Evolutionary conservation across 805 yeast species (phyloP), one percentile per base, ranked within the genome.

Genomic region (Candida boleticola): DNA sequence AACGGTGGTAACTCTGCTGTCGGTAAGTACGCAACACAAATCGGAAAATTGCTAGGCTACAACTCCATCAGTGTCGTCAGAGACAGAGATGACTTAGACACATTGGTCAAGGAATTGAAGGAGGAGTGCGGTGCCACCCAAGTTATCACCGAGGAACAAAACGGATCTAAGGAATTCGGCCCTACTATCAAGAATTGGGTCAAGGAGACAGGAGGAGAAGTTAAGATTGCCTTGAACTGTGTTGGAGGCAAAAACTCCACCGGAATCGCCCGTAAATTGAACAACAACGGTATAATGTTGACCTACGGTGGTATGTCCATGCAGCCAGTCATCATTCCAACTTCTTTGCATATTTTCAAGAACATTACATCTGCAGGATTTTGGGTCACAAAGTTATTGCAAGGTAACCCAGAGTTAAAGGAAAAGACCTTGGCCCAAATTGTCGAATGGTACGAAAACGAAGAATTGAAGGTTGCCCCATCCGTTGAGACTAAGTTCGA

Each of bases 231-330:
- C 1, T 70, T 93, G 50, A 93, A 93, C 65, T 87, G 96, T 55
- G 92, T 95, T 27, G 97, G 99, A 41, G 99, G 99, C 26, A 77
- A 84, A 46, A 83, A 89, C 29, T 79, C 89, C 17, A 74, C 95
- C 0, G 83, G 83, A 32, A 73, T 93, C 52, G 92, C 96, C 7
- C 76, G 97, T 51, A 92, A 89, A 60, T 73, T 93, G 42, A 81
- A 80, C 29, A 66, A 71, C 13, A 80, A 86, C 52, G 96, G 93
- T 1, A 76, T 82, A 37, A 68, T 93, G 72, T 79, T 89, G 52
- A 89, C 98, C 1, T 93, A 93, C 58, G 99, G 99, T 26, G 98
- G 96, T 29, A 93, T 93, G 99, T 88, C 97, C 3, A 82, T 83
- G 73, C 90, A 88, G 66, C 99, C 99, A 1, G 95, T 93, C 9